A percentile compares a stretch with the other conserved stretches of the same genome.
phyloP scores from a whole-genome alignment of 2,329 filamentous ascomycete genomes.

The Onygenales sp. region DNA sequence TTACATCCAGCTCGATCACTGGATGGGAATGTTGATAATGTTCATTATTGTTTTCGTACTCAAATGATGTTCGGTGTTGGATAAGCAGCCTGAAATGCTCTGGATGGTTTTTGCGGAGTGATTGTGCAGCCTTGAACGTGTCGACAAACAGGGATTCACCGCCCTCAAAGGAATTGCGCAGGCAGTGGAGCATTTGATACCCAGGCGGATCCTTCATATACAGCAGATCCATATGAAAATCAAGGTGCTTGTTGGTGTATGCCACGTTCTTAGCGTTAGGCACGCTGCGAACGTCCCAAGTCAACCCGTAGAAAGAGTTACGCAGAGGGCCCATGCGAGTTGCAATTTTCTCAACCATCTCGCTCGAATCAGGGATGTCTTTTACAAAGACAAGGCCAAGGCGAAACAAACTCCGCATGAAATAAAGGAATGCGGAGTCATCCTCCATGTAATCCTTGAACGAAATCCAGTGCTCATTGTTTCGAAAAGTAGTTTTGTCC shows the following conservation, averaged over 20 bases:
- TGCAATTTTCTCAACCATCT: constrained; percentile 59
- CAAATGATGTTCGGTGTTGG: constrained; percentile 45
- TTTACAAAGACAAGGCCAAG: constrained; percentile 70
- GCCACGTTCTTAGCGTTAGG: constrained; percentile 83
- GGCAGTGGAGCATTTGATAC: constrained; percentile 80
- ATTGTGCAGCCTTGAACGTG: constrained; percentile 49
- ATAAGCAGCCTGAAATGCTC: constrained; percentile 29
- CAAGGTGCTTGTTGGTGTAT: constrained; percentile 72
- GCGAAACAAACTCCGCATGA: constrained; percentile 52
- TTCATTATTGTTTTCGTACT: constrained; percentile 58
- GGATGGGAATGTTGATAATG: constrained; percentile 52
- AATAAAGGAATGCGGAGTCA: constrained; percentile 49
- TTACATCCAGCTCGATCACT: constrained; percentile 40
- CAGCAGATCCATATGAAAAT: constrained; percentile 86
- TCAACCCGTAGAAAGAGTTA: constrained; percentile 82
- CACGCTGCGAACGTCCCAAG: constrained; percentile 80
- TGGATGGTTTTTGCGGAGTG: constrained; percentile 10
- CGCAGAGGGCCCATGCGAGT: constrained; percentile 67
- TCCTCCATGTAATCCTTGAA: constrained; percentile 63
- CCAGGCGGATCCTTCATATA: constrained; percentile 73
- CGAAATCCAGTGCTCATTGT: constrained; percentile 45
- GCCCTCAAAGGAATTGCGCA: constrained; percentile 68
- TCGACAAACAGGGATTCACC: constrained; percentile 85
- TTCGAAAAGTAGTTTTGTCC: constrained; percentile 34
- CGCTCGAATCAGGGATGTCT: constrained; percentile 59